A percentile compares a stretch with the other conserved stretches of the same genome.
Evolutionary conservation across 495 filamentous ascomycete genomes (phyloP).

Genomic region (Tetracladium marchalianum): DNA sequence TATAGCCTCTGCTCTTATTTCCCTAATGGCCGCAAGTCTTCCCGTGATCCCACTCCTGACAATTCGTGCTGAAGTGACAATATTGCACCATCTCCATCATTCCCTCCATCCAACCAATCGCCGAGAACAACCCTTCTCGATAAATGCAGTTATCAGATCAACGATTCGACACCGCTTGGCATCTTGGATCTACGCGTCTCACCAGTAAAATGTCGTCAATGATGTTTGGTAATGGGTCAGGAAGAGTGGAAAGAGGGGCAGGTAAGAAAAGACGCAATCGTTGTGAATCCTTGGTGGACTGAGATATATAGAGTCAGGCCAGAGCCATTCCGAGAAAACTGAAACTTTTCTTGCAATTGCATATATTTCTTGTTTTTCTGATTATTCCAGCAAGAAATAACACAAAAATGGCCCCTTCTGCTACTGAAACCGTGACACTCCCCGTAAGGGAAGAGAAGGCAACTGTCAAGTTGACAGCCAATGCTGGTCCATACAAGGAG

Average conservation of each 20-base stretch:
- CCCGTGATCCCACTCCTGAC: background rate
- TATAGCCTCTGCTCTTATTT: background rate
- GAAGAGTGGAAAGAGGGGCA: too few relatives aligned
- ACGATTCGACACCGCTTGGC: too few relatives aligned
- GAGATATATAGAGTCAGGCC: background rate
- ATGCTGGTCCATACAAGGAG: constrained; percentile 50
- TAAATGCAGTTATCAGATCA: too few relatives aligned
- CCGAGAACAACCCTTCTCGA: background rate
- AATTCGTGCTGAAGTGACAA: constrained; percentile 5
- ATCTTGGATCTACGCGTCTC: too few relatives aligned
- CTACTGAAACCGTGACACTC: constrained; percentile 32
- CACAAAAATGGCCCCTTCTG: constrained; percentile 44
- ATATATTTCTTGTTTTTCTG: background rate
- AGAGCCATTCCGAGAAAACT: background rate
- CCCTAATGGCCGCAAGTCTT: too few relatives aligned
- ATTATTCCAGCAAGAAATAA: background rate
- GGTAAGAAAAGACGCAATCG: constrained; percentile 2
- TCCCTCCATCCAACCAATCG: background rate
- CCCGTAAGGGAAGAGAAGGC: constrained; percentile 16
- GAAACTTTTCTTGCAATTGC: background rate
- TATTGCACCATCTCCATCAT: constrained; percentile 9
- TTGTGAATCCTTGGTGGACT: background rate
- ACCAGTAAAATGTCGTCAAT: too few relatives aligned
- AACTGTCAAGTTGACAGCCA: constrained; percentile 28
- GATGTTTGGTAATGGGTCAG: too few relatives aligned